Evolutionary conservation across 352 stramenopile genomes (phyloP).

Genomic region (Globisporangium splendens): DNA sequence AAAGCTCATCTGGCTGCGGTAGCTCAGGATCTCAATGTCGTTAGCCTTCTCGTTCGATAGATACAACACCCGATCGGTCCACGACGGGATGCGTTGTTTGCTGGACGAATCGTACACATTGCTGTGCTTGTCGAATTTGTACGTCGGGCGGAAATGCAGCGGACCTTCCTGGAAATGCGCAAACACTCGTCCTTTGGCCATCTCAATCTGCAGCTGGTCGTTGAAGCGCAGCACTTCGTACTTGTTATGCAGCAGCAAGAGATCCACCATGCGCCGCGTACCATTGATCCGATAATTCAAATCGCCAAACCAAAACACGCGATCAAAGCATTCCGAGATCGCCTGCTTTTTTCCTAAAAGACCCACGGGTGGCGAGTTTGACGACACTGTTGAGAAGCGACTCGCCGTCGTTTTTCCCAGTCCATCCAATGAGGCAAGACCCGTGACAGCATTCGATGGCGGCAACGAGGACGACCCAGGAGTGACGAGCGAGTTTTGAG

Average conservation of each 20-base stretch:
- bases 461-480: background rate
- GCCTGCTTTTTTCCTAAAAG: constrained; percentile 14
- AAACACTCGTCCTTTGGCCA: constrained; percentile 83
- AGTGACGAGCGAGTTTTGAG: background rate
- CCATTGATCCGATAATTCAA: constrained; percentile 94
- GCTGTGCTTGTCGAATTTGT: constrained; percentile 94
- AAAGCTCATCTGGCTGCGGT: constrained; percentile 64
- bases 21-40: constrained; percentile 58
- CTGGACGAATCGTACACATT: constrained; percentile 92
- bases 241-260: constrained; percentile 62
- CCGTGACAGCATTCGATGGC: constrained; percentile 3
- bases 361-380: background rate
- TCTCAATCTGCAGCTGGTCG: constrained; percentile 90
- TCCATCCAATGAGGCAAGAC: constrained; percentile 17
- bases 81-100: constrained; percentile 94
- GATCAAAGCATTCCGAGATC: constrained; percentile 74
- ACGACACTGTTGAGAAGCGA: constrained; percentile 25
- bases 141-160: constrained; percentile 92
- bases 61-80: constrained; percentile 94
- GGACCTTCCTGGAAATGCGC: constrained; percentile 86
- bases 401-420: constrained; percentile 25
- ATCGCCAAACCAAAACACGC: constrained; percentile 93
- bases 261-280: constrained; percentile 86
- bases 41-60: constrained; percentile 46
- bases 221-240: constrained; percentile 81